Conservation (phyloP, 805 yeast species). For the Maudiozyma saulgeensis region DNA sequence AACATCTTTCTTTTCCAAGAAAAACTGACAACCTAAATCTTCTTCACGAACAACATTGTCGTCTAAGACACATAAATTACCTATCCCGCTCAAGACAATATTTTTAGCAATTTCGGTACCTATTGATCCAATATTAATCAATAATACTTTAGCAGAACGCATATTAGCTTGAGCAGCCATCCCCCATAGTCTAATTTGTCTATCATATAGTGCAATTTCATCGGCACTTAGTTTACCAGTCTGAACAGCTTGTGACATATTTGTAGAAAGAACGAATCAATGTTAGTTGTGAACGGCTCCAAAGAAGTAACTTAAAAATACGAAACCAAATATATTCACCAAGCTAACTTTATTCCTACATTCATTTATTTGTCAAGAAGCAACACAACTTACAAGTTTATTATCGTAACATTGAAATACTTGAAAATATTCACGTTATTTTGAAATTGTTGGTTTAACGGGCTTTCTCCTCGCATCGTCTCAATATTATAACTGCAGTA, state of each 20-base stretch:
- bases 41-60: constrained; percentile 40
- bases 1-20: constrained; percentile 44
- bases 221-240: constrained; percentile 35
- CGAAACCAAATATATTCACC: too few species aligned
- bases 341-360: too few species aligned
- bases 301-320: too few species aligned
- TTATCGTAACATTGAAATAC: too few species aligned
- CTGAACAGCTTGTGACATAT: background rate
- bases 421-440: too few species aligned
- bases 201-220: constrained; percentile 84
- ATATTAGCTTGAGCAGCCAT: constrained; percentile 76
- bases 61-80: constrained; percentile 65
- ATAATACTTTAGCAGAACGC: constrained; percentile 58
- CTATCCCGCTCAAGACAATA: constrained; percentile 80
- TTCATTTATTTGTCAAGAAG: too few species aligned
- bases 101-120: constrained; percentile 81
- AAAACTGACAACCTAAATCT: constrained; percentile 70
- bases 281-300: too few species aligned
- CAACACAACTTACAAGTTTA: too few species aligned
- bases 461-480: too few species aligned
- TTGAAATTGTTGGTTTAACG: too few species aligned
- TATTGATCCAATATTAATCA: constrained; percentile 65
- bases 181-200: constrained; percentile 96
- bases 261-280: background rate
- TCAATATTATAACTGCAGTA: too few species aligned